Evolutionary conservation across 2,329 filamentous ascomycete species (phyloP).

Genomic region (Furcasterigmium furcatum): DNA sequence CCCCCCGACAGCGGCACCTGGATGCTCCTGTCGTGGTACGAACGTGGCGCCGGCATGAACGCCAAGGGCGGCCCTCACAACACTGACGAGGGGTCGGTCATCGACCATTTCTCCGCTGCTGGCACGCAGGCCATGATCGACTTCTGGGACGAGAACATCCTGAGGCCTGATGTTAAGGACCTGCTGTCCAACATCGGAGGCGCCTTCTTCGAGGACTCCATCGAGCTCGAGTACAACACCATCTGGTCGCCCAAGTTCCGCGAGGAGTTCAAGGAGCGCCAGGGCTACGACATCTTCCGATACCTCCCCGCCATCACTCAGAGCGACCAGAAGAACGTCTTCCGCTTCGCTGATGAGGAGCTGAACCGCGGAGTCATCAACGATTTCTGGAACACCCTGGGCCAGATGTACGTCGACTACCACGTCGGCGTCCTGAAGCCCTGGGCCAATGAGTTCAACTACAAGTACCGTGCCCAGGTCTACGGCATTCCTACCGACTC

Average conservation of each 20-base stretch:
- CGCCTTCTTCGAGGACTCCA: conserved; percentile 11
- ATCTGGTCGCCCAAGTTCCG: conserved; percentile 6
- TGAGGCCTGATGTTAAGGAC: conserved; percentile 4
- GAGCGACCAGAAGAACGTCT: conserved; percentile 9
- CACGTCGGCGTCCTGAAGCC: conserved; percentile 5
- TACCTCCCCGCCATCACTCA: conserved; percentile 6
- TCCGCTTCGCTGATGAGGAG: conserved; percentile 5
- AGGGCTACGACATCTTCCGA: conserved; percentile 7
- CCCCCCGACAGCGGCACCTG: conserved; percentile 8
- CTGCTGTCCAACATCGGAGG: conserved; percentile 5
- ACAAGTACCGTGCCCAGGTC: conserved; percentile 10
- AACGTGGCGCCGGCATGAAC: conserved; percentile 5
- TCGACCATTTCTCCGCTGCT: conserved; percentile 7
- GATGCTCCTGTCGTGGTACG: conserved; percentile 6
- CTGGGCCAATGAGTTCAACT: conserved; percentile 4
- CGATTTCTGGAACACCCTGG: conserved; percentile 10
- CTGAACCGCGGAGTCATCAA: conserved; percentile 9
- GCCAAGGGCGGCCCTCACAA: conserved; percentile 7
- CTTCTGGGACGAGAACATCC: conserved; percentile 8
- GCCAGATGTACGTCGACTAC: conserved; percentile 9
- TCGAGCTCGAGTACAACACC: conserved; percentile 9
- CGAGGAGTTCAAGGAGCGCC: conserved; percentile 5
- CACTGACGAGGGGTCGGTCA: conserved; percentile 5
- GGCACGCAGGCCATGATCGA: conserved; percentile 6
- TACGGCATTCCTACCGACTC: conserved; percentile 9